phyloP scores from a whole-genome alignment of 768 basidiomycete species.

The Gloeophyllum trabeum region DNA sequence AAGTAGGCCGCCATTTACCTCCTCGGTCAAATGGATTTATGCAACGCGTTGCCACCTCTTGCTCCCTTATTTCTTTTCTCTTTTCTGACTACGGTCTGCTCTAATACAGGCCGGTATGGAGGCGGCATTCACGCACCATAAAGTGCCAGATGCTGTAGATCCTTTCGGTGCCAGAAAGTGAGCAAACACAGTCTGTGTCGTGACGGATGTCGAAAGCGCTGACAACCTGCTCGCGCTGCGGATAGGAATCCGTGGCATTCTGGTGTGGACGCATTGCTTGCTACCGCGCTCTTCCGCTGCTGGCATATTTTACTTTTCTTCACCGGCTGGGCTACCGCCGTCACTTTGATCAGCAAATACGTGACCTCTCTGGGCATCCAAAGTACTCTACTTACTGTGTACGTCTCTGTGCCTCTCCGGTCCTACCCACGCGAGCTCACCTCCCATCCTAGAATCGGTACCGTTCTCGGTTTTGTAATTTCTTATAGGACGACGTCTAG shows the following conservation, averaged over 20 bases:
- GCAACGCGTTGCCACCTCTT: no score
- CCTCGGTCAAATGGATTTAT: no score
- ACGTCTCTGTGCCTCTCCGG: constrained; percentile 13
- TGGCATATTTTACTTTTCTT: constrained; percentile 64
- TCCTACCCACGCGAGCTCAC: neutral
- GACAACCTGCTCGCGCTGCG: neutral
- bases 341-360: constrained; percentile 39
- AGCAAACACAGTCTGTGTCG: neutral
- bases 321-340: constrained; percentile 44
- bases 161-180: neutral
- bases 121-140: neutral
- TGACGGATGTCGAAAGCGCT: neutral
- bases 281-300: constrained; percentile 40
- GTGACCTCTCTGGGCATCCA: constrained; percentile 32
- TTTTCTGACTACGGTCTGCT: no score
- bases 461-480: constrained; percentile 65
- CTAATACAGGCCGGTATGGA: no score
- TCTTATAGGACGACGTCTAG: constrained; percentile 64
- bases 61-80: no score
- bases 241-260: constrained; percentile 2
- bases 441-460: constrained; percentile 36
- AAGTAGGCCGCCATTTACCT: no score
- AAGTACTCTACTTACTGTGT: constrained; percentile 61
- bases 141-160: neutral
- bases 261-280: constrained; percentile 18